Evolutionary conservation across 106 monocot genomes (phyloP).

Genomic region (Narthecium ossifragum): DNA sequence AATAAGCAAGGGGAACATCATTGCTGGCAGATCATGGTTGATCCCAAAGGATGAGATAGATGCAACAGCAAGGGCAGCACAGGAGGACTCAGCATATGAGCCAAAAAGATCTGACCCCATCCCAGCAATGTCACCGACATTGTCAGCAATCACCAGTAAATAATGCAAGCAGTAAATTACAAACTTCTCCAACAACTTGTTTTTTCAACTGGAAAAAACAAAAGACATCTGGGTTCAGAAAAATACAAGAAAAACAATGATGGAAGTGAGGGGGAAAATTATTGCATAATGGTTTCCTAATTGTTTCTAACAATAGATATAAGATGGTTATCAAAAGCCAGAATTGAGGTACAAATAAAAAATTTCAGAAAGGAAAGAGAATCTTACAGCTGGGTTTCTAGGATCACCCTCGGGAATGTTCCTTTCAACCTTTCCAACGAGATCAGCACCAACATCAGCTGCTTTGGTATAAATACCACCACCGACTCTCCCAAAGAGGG

Average conservation of each 20-base stretch:
- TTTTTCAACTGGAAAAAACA: no score
- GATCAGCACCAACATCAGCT: constrained; percentile 70
- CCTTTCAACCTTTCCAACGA: constrained; percentile 62
- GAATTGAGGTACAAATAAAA: neutral
- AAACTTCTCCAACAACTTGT: no score
- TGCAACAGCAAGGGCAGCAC: constrained; percentile 35
- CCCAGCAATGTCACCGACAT: constrained; percentile 40
- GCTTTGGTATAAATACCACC: constrained; percentile 69
- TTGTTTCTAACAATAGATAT: no score
- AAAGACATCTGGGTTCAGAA: no score
- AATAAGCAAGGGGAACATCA: constrained; percentile 25
- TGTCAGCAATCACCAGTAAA: constrained; percentile 16
- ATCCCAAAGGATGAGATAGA: constrained; percentile 36
- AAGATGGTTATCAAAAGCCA: neutral
- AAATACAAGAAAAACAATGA: no score
- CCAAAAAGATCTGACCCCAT: constrained; percentile 39
- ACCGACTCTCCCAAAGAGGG: constrained; percentile 62
- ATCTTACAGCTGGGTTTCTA: constrained; percentile 66
- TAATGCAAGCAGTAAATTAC: constrained; percentile 29
- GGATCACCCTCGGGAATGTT: constrained; percentile 67
- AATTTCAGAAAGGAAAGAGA: neutral
- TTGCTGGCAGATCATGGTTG: constrained; percentile 28
- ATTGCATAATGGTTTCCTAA: no score
- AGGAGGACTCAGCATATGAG: constrained; percentile 33
- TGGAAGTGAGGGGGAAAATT: no score